Evolutionary conservation across 495 filamentous ascomycete species (phyloP).

Genomic region (Aspergillus funiculosus): DNA sequence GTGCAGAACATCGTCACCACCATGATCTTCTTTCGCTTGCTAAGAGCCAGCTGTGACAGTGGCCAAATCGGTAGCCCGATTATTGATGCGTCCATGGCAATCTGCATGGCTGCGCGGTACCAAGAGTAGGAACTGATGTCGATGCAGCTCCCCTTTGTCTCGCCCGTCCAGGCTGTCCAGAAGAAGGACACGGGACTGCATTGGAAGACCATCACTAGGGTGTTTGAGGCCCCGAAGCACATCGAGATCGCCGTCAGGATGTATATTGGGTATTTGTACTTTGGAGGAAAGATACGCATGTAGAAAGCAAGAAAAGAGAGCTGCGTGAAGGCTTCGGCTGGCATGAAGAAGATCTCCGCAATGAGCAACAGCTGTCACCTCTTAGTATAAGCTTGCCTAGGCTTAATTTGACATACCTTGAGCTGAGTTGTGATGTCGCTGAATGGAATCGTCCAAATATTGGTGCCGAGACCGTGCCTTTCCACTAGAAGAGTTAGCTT

Average conservation of each 20-base stretch:
- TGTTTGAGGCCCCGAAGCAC: constrained; percentile 26
- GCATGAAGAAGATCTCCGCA: constrained; percentile 28
- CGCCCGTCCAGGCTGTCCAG: constrained; percentile 29
- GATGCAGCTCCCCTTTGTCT: constrained; percentile 21
- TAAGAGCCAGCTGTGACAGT: constrained; percentile 38
- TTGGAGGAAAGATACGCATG: constrained; percentile 28
- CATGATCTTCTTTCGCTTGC: constrained; percentile 42
- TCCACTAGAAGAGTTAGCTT: constrained; percentile 9
- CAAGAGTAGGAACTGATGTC: constrained; percentile 21
- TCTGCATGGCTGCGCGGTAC: constrained; percentile 23
- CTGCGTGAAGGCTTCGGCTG: constrained; percentile 25
- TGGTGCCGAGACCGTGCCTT: constrained; percentile 17
- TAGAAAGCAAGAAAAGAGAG: constrained; percentile 35
- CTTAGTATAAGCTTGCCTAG: background rate
- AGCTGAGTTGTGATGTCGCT: constrained; percentile 30
- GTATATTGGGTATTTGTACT: constrained; percentile 23
- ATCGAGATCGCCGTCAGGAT: constrained; percentile 21
- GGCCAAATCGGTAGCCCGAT: constrained; percentile 39
- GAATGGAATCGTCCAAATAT: constrained; percentile 40
- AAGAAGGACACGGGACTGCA: constrained; percentile 31
- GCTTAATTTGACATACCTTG: constrained; percentile 13
- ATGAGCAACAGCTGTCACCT: constrained; percentile 10
- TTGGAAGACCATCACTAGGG: constrained; percentile 31
- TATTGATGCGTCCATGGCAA: constrained; percentile 23
- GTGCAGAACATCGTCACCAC: constrained; percentile 49